A percentile compares a stretch with the other conserved stretches of the same genome.
Evolutionary conservation across 169 alveolate genomes (phyloP).

Genomic region (Plasmodium gonderi): DNA sequence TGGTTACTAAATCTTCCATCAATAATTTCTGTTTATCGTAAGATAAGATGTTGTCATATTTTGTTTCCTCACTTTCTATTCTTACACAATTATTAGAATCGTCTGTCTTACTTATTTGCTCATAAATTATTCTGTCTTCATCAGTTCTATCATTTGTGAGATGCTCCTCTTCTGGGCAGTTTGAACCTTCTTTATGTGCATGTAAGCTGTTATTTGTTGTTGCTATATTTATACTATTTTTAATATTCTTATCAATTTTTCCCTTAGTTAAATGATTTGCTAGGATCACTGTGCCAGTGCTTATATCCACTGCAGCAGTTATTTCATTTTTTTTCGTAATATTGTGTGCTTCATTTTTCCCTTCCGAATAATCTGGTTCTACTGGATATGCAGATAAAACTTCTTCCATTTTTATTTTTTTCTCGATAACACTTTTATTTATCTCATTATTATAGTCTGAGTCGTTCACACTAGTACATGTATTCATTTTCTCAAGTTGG

Average conservation of each 20-base stretch:
- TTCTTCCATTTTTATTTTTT: constrained; percentile 1
- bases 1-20: constrained; percentile 14
- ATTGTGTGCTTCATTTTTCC: neutral
- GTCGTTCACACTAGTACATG: neutral
- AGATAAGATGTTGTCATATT: neutral
- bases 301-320: neutral
- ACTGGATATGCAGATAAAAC: neutral
- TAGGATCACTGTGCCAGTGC: neutral
- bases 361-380: neutral
- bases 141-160: neutral
- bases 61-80: neutral
- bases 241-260: neutral
- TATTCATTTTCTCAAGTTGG: neutral
- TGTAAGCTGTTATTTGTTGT: neutral
- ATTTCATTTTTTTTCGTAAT: neutral
- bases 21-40: neutral
- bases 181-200: neutral
- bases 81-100: neutral
- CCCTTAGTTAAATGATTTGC: neutral
- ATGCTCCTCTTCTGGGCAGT: neutral
- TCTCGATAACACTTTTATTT: neutral
- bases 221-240: neutral
- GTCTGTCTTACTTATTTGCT: neutral
- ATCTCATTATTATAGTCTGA: neutral
- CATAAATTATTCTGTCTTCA: neutral